Base-by-base conservation (phyloP, 805 yeast genomes). In the Myxozyma sirexii region DNA sequence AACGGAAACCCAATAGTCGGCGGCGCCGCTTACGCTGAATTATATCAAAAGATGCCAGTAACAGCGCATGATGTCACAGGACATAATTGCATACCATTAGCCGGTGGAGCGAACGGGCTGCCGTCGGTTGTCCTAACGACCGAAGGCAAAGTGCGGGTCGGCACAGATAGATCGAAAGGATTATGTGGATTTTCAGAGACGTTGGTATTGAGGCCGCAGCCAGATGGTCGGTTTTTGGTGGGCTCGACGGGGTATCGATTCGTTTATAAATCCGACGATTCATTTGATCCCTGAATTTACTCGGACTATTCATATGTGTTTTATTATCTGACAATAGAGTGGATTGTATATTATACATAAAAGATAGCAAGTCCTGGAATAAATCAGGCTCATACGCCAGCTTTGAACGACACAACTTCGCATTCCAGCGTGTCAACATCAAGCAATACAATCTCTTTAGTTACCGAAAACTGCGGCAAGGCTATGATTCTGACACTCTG, bases 401-500 rank as follows among this genome's bases (percentile, higher is more conserved):
- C 38, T 10, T 44, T 50, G 49, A 67, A 70, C 24, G 72, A 73
- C 0, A 90, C 75, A 0, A 81, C 71, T 63, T 83, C 82, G 24
- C 84, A 77, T 39, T 83, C 83, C 27, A 87, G 73, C 0, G 86
- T 80, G 10, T 77, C 76, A 19, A 83, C 72, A 71, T 90, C 86
- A 53, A 90, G 70, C 45, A 88, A 64, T 0, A 86, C 89, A 21
- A 86, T 62, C 66, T 87, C 79, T 0, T 90, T 90, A 0, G 91
- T 82, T 23, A 76, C 76, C 47, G 79, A 73, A 69, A 92, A 94
- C 43, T 77, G 77, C 0, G 99, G 97, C 5, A 94, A 77, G 1
- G 86, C 75, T 15, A 94, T 76, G 23, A 89, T 62, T 50, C 84
- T 75, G 8, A 86, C 83, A 0, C 65, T 39, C 35, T 75, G 75